phyloP scores from a whole-genome alignment of 1,284 basidiomycete genomes.

The Fistulina hepatica region DNA sequence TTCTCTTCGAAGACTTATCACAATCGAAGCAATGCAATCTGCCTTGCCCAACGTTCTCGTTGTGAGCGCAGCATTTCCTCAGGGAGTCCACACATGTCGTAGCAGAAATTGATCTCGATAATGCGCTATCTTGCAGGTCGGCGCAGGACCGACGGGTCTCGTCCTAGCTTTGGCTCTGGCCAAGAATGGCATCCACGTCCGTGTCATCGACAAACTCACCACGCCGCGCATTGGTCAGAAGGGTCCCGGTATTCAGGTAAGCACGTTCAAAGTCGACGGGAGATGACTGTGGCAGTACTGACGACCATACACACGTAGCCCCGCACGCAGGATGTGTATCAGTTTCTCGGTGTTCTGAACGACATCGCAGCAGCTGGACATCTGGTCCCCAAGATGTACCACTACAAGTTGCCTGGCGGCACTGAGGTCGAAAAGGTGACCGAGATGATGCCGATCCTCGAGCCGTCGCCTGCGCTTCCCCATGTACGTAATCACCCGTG shows the following conservation, averaged over 20 bases:
- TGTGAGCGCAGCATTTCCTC: no score
- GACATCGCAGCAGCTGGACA: background rate
- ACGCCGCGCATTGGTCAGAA: slow-evolving; percentile 11
- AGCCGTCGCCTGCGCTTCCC: background rate
- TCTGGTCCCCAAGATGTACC: background rate
- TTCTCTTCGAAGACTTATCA: no score
- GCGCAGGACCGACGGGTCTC: slow-evolving; percentile 10
- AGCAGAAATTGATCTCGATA: no score
- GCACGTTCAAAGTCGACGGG: background rate
- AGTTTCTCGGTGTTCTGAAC: background rate
- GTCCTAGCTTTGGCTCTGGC: slow-evolving; percentile 12
- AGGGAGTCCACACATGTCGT: no score
- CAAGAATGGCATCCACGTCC: slow-evolving; percentile 12
- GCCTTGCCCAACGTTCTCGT: no score
- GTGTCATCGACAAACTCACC: slow-evolving; percentile 12
- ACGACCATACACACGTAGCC: background rate
- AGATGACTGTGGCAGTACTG: background rate
- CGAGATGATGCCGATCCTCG: background rate
- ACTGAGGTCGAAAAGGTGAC: background rate
- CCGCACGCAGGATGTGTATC: background rate
- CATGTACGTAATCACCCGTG: background rate
- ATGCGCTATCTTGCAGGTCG: slow-evolving; percentile 4
- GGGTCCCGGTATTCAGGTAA: slow-evolving; percentile 11
- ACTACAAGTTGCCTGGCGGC: background rate
- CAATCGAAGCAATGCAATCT: no score